phyloP scores from a whole-genome alignment of 805 yeast genomes.

The Candida pseudoglaebosa region DNA sequence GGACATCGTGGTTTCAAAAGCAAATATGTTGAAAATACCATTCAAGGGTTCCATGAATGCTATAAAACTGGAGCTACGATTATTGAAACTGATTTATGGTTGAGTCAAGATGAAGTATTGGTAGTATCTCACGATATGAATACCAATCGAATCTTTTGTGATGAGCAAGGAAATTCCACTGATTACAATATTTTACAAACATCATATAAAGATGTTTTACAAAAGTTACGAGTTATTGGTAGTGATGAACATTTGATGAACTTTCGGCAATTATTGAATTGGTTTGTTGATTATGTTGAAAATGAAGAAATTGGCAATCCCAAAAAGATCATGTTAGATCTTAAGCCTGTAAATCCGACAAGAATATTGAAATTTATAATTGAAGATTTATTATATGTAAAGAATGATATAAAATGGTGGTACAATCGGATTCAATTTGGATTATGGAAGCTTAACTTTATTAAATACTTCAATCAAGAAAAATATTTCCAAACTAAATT shows the following conservation, averaged over 20 bases:
- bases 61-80: slow-evolving; percentile 34
- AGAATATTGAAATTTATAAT: slow-evolving; percentile 26
- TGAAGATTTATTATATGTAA: slow-evolving; percentile 24
- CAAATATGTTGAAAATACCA: slow-evolving; percentile 36
- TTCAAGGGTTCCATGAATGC: slow-evolving; percentile 34
- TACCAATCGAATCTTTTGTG: slow-evolving; percentile 36
- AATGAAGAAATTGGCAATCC: slow-evolving; percentile 8
- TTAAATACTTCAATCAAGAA: slow-evolving; percentile 39
- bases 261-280: slow-evolving; percentile 27
- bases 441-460: slow-evolving; percentile 36
- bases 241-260: slow-evolving; percentile 31
- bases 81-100: slow-evolving; percentile 43
- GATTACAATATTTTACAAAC: slow-evolving; percentile 31
- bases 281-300: slow-evolving; percentile 25
- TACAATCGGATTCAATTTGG: slow-evolving; percentile 35
- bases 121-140: slow-evolving; percentile 38
- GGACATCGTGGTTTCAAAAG: slow-evolving; percentile 45
- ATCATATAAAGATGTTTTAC: slow-evolving; percentile 23
- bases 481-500: slow-evolving; percentile 27
- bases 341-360: slow-evolving; percentile 38
- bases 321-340: slow-evolving; percentile 33
- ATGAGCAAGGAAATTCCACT: slow-evolving; percentile 30
- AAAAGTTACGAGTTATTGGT: slow-evolving; percentile 25
- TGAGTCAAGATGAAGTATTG: slow-evolving; percentile 32
- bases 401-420: slow-evolving; percentile 35